These are phyloP conservation scores for Monosporascus sp. DNA, from an alignment of 2,329 filamentous ascomycete genomes.

Conservation along the genomic window DNA sequence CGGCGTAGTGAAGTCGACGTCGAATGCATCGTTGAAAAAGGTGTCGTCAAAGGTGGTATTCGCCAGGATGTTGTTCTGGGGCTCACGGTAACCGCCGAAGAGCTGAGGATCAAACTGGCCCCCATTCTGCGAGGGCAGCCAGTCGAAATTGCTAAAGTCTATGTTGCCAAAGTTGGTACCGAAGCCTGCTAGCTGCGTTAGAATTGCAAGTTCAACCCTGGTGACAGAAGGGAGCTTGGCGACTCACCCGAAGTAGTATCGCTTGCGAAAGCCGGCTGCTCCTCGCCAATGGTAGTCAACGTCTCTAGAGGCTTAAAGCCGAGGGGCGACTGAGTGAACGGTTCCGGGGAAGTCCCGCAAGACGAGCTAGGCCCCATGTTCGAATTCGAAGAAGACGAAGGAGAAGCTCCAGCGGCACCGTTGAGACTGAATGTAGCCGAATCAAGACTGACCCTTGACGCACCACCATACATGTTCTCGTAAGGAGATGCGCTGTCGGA, in stretches of 20 bases:
- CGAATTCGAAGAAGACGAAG: constrained; percentile 58
- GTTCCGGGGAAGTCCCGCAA: constrained; percentile 75
- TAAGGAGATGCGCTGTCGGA: constrained; percentile 46
- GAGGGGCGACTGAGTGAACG: constrained; percentile 65
- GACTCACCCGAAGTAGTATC: constrained; percentile 45
- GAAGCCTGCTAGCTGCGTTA: constrained; percentile 22
- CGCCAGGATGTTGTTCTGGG: constrained; percentile 72
- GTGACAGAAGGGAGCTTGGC: constrained; percentile 38
- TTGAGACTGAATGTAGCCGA: constrained; percentile 43
- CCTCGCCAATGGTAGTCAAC: constrained; percentile 61
- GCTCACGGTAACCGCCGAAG: constrained; percentile 88
- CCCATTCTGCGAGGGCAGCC: constrained; percentile 74
- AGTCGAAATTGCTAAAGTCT: constrained; percentile 59
- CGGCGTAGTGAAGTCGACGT: constrained; percentile 74
- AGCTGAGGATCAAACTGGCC: constrained; percentile 87
- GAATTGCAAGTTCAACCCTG: background rate
- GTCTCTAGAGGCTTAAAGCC: constrained; percentile 60
- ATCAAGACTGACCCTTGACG: constrained; percentile 47
- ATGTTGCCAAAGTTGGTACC: constrained; percentile 34
- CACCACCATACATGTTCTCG: constrained; percentile 37
- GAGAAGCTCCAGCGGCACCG: constrained; percentile 57
- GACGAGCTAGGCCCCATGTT: constrained; percentile 57
- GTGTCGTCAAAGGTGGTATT: constrained; percentile 66
- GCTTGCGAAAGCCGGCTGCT: constrained; percentile 42
- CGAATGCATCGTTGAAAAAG: constrained; percentile 72